Evolutionary conservation across 352 stramenopile genomes (phyloP).

Genomic region (Peronosclerospora sorghi): DNA sequence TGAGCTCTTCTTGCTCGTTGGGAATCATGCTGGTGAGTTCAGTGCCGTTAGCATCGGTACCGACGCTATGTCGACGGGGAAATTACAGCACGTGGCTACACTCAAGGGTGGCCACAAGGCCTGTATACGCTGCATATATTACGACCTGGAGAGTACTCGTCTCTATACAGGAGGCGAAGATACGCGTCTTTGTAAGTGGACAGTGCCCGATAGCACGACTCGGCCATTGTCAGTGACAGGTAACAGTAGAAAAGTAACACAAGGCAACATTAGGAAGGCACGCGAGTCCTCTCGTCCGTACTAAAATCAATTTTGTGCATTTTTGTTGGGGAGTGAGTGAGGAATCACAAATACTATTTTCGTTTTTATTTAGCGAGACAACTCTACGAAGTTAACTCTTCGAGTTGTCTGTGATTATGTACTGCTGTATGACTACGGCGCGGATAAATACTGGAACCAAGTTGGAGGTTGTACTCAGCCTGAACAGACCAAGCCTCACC

Average conservation of each 20-base stretch:
- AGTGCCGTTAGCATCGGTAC: slow-evolving; percentile 62
- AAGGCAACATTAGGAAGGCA: slow-evolving; percentile 52
- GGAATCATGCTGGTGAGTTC: slow-evolving; percentile 65
- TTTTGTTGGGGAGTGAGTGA: no score
- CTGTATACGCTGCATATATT: slow-evolving; percentile 74
- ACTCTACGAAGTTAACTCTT: no score
- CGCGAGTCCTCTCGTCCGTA: slow-evolving; percentile 67
- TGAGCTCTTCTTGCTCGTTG: slow-evolving; percentile 66
- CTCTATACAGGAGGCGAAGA: slow-evolving; percentile 84
- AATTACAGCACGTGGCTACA: slow-evolving; percentile 38
- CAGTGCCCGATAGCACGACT: neutral
- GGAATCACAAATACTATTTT: no score
- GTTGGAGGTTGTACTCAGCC: no score
- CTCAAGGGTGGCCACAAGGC: slow-evolving; percentile 71
- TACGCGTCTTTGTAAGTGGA: slow-evolving; percentile 76
- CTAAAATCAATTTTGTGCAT: slow-evolving; percentile 26
- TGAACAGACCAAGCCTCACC: no score
- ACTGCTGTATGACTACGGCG: no score
- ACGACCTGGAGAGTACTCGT: slow-evolving; percentile 31
- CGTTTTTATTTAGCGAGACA: no score
- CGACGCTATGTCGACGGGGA: slow-evolving; percentile 24
- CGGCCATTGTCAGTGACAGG: neutral
- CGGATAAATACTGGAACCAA: no score
- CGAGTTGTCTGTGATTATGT: no score
- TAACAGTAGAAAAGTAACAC: slow-evolving; percentile 19